Base-by-base conservation (phyloP, 495 filamentous ascomycete species). In the Tetracladium setigerum region DNA sequence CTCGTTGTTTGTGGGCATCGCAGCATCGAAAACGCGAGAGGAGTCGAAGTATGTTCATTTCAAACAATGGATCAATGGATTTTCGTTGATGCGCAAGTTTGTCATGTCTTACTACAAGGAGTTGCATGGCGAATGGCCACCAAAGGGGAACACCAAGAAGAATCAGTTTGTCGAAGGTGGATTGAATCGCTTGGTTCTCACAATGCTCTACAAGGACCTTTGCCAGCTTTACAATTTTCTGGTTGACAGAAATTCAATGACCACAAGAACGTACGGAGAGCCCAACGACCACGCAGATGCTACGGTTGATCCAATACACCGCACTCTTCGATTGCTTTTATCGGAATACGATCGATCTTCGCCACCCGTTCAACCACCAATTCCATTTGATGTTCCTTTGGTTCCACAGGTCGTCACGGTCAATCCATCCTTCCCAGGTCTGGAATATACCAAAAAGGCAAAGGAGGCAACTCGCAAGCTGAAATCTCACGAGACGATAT, bases 71-170 rank as follows among this genome's bases (percentile, higher is more conserved):
- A 86, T 77, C 58, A 64, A 67, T 1, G 70, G 79, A 1, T 96
- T 91, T 61, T 65, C 73, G 38, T 73, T 79, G 19, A 85, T 89
- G 72, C 77, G 88, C 31, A 83, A 79, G 46, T 84, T 85, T 51
- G 74, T 85, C 13, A 69, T 95, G 41, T 68, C 71, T 41, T 86
- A 87, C 65, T 94, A 92, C 64, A 89, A 89, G 57, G 65, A 79
- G 39, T 76, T 79, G 41, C 94, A 95, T 59, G 94, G 94, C 33
- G 82, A 83, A 42, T 98, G 92, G 92, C 90, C 94, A 15, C 92
- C 94, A 31, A 92, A 90, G 61, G 89, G 88, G 0, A 78, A 72
- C 41, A 89, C 81, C 33, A 96, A 95, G 71, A 95, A 95, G 72
- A 95, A 95, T 57, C 74, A 82, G 10, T 92, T 95, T 38, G 83